Evolutionary conservation across 2,329 filamentous ascomycete species (phyloP).

Genomic region (Annulohypoxylon truncatum): DNA sequence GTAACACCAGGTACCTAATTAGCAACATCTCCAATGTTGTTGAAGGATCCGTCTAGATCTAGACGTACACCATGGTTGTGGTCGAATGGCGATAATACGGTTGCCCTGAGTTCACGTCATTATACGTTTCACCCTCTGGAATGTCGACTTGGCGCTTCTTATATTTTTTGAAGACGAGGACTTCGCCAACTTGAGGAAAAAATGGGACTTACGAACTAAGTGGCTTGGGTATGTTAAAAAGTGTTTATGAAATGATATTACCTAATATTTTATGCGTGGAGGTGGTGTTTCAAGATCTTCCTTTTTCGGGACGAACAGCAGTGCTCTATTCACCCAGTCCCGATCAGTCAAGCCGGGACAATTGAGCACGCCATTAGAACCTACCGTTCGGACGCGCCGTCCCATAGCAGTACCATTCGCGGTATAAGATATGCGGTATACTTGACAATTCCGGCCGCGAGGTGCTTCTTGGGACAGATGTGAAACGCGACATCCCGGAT

Average conservation of each 20-base stretch:
- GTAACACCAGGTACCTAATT: too few relatives aligned
- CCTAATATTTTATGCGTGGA: background rate
- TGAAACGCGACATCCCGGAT: slow-evolving; percentile 26
- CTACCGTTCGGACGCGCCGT: slow-evolving; percentile 2
- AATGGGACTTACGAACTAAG: background rate
- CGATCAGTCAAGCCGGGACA: background rate
- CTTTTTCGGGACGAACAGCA: background rate
- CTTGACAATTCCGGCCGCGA: slow-evolving; percentile 5
- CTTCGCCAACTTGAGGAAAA: background rate
- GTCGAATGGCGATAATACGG: background rate
- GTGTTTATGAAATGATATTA: background rate
- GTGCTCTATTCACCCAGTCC: background rate
- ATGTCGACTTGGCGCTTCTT: background rate
- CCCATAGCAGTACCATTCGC: background rate
- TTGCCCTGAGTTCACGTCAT: background rate
- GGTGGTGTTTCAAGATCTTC: background rate
- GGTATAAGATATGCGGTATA: slow-evolving; percentile 8
- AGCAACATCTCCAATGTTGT: background rate
- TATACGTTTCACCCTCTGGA: background rate
- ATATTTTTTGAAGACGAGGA: background rate
- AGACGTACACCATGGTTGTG: background rate
- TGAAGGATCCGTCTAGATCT: background rate
- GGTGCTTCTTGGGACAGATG: slow-evolving; percentile 20
- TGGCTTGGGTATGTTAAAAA: background rate
- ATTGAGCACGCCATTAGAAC: background rate